Percentiles rank a stretch among this genome's conserved stretches.
Conservation (phyloP, 768 basidiomycete genomes). For the Cyclocybe cylindracea region DNA sequence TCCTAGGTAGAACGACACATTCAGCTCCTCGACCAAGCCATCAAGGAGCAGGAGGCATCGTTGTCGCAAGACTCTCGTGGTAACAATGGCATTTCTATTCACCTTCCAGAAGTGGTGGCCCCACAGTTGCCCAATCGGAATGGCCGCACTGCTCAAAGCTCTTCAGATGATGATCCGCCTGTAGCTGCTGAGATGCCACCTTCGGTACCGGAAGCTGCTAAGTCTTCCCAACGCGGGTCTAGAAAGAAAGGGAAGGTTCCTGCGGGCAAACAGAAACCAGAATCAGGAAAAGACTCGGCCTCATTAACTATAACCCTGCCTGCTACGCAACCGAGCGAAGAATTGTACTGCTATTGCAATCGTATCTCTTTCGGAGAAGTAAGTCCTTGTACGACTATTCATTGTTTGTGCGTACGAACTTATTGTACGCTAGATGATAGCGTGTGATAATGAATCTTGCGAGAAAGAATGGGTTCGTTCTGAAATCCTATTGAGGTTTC, state of each 20-base stretch:
- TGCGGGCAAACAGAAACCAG: constrained; percentile 11
- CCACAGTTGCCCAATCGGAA: constrained; percentile 50
- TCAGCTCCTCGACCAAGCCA: constrained; percentile 72
- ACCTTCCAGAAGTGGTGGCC: constrained; percentile 63
- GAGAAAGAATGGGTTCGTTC: constrained; percentile 79
- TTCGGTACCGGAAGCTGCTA: neutral
- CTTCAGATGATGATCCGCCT: neutral
- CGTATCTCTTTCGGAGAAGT: constrained; percentile 81
- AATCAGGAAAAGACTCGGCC: constrained; percentile 17
- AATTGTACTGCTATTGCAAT: constrained; percentile 80
- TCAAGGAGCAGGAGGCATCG: constrained; percentile 45
- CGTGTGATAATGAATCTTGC: constrained; percentile 74
- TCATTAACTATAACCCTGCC: constrained; percentile 40
- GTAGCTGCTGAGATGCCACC: neutral
- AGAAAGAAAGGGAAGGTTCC: constrained; percentile 11
- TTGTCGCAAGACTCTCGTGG: constrained; percentile 31
- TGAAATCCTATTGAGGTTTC: neutral
- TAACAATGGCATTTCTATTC: constrained; percentile 38
- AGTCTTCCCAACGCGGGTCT: no score
- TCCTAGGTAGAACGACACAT: constrained; percentile 78
- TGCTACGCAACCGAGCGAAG: constrained; percentile 40
- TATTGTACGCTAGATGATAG: constrained; percentile 69
- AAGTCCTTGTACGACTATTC: constrained; percentile 25
- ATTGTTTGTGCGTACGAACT: constrained; percentile 7
- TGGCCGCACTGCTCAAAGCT: constrained; percentile 4